Conservation (phyloP, 2,329 filamentous ascomycete genomes). For the Sarocladium strictum region DNA sequence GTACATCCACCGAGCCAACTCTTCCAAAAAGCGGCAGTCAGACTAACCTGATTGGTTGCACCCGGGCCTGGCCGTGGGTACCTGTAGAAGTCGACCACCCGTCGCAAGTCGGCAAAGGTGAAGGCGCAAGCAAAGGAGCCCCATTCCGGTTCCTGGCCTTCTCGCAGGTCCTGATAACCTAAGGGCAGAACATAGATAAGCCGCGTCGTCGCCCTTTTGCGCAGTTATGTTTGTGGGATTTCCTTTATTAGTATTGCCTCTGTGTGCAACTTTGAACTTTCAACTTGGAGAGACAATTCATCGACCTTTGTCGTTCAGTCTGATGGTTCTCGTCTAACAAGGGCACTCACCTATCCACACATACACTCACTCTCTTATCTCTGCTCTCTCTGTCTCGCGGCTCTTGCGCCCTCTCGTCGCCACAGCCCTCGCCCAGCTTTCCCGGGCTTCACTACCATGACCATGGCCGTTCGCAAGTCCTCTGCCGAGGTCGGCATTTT, state of each 20-base stretch:
- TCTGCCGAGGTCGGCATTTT: slow-evolving; percentile 34
- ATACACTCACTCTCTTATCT: too few species aligned
- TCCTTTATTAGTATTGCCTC: neutral
- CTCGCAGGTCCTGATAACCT: neutral
- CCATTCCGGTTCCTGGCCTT: neutral
- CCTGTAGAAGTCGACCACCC: too few species aligned
- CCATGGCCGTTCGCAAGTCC: slow-evolving; percentile 12
- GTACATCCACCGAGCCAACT: neutral
- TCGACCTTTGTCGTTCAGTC: neutral
- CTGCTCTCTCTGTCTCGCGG: too few species aligned
- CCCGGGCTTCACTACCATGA: neutral
- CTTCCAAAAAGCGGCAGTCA: neutral
- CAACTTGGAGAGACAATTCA: neutral
- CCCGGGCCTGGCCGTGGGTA: too few species aligned
- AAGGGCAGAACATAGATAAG: slow-evolving; percentile 2
- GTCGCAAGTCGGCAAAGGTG: too few species aligned
- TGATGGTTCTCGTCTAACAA: neutral
- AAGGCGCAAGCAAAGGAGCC: neutral
- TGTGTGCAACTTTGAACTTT: neutral
- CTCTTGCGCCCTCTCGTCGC: too few species aligned
- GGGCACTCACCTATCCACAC: neutral
- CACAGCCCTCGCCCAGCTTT: neutral
- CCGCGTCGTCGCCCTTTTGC: slow-evolving; percentile 1
- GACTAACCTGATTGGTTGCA: neutral
- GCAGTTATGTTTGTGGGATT: neutral